A percentile compares a stretch with the other conserved stretches of the same genome.
Evolutionary conservation across 2,329 filamentous ascomycete genomes (phyloP).

Genomic region (Fusarium sp.): DNA sequence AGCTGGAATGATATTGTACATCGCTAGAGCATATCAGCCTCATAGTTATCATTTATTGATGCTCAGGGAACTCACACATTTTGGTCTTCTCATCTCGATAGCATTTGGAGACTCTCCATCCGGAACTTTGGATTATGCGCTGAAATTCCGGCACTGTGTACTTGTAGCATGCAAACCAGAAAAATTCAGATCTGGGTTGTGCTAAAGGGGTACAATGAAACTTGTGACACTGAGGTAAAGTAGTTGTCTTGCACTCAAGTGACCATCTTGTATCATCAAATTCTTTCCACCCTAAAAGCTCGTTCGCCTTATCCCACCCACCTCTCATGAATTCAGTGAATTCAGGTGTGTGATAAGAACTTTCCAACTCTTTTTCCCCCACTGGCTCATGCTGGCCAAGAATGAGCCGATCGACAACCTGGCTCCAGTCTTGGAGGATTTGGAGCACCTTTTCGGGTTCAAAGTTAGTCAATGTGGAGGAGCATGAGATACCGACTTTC

Average conservation of each 20-base stretch:
- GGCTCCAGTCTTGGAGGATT: background rate
- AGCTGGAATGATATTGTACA: background rate
- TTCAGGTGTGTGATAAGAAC: background rate
- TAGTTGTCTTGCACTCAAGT: background rate
- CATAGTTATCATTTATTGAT: background rate
- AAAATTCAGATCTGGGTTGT: background rate
- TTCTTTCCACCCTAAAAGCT: background rate
- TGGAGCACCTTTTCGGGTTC: background rate
- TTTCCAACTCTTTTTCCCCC: background rate
- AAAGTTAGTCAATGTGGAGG: background rate
- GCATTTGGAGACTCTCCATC: background rate
- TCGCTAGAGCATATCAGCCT: background rate
- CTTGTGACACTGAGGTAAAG: background rate
- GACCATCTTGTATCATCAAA: background rate
- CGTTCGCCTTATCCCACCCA: background rate
- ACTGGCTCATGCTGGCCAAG: background rate
- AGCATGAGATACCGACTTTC: background rate
- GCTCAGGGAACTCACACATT: background rate
- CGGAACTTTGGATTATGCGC: background rate
- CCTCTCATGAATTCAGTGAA: background rate
- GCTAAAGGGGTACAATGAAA: background rate
- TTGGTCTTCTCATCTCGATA: background rate
- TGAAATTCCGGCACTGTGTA: background rate
- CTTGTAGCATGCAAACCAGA: background rate
- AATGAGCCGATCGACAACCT: background rate